Base-by-base conservation (phyloP, 352 stramenopile species). In the Pythium biforme region DNA sequence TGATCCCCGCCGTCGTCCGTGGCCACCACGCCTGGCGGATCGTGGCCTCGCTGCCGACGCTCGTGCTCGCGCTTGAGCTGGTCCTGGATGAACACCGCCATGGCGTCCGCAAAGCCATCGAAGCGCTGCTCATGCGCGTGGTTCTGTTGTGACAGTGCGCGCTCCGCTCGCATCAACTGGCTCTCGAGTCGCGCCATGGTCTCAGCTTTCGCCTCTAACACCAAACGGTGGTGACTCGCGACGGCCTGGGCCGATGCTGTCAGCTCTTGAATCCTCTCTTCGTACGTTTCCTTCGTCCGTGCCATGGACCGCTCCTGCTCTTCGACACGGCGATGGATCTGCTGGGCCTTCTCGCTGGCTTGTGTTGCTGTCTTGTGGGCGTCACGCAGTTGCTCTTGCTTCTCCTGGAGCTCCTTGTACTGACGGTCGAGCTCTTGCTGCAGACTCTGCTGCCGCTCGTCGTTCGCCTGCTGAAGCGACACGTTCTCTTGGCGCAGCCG, bases 401-500 rank as follows among this genome's bases (percentile, higher is more conserved):
- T 76, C 20, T 76, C 76, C 26, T 81, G 70, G 17, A 88, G 55
- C 31, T 75, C 54, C 39, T 77, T 75, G 52, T 69, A 72, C 51
- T 86, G 80, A 14, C 68, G 62, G 26, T 76, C 69, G 0, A 83
- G 66, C 15, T 76, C 67, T 15, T 66, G 43, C 7, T 79, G 68
- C 1, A 81, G 55, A 14, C 61, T 51, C 14, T 61, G 54, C 22
- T 76, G 47, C 29, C 70, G 59, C n/a, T 78, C 67, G 22, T 83
- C 75, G 46, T 69, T 70, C 4, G 59, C 50, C 49, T 89, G 72
- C 55, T 83, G 81, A 1, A 87, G 46, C n/a, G 69, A 66, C 3
- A 82, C 27, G 37, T 81, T 88, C 22, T 91, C 79, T 41, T 92
- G 70, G 0, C 81, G 76, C 4, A 93, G 61, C 20, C 70, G 56